Evolutionary conservation across 202 grass and related monocot species (phyloP), one percentile per base, ranked within the genome.

Genomic region (Panicum virgatum): DNA sequence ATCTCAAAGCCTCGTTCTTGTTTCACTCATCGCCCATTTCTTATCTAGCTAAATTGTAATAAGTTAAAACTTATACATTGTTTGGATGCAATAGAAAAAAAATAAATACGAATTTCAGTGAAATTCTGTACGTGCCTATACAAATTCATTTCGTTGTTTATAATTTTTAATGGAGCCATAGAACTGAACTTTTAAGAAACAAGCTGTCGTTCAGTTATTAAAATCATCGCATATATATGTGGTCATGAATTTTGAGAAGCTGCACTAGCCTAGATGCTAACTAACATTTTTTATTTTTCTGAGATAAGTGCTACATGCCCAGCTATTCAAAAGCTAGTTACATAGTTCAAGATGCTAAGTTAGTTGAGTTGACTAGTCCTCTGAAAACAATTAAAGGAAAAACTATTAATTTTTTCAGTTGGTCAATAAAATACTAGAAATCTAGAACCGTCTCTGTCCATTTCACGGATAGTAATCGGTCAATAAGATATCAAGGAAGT

Each of bases 401-500:
- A 7, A 7, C n/a, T 30, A n/a, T 20, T 36, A 20, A n/a, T 6
- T 34, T 15, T 50, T 51, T 32, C 10, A 5, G 10, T 18, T 32
- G 19, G 50, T 52, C 30, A 9, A 57, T 66, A 47, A 68, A 66
- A 16, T 22, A 59, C 9, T 66, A 48, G 29, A 68, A 86, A 58
- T 81, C 50, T 59, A 51, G 70, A 81, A 69, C 70, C 70, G 30
- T 52, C 77, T 75, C 52, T 82, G 78, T 81, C 42, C 53, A 36
- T 69, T 51, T 86, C 52, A 40, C 19, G 62, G 7, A 62, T 9
- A 36, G 52, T 53, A 76, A 75, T 75, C 65, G 47, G 62, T 61
- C 51, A 62, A 76, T 81, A 81, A 18, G 29, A 83, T 56, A 57
- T 36, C 51, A 52, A 4, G 27, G 12, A 43, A 30, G 61, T 44